Percentiles rank a stretch among this genome's conserved stretches.
Evolutionary conservation across 1,139 yeast genomes (phyloP).

Genomic region (Scheffersomyces insectosa): DNA sequence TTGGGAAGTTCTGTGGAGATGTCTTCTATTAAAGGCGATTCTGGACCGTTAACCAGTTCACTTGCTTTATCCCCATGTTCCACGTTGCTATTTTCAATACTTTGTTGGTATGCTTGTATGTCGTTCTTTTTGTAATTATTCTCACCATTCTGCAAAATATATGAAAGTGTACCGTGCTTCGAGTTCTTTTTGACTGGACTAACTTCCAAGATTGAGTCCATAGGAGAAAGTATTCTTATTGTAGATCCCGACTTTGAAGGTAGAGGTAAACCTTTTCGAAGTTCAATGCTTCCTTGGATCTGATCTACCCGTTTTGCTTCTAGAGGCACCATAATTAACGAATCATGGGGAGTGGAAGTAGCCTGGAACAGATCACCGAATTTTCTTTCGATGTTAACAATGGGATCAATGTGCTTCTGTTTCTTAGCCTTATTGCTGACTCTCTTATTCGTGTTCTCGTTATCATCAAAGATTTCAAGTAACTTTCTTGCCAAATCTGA

Average conservation of each 20-base stretch:
- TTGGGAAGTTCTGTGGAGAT: no score
- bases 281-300: constrained; percentile 5
- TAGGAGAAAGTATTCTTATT: not conserved
- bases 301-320: constrained; percentile 9
- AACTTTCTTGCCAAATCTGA: constrained; percentile 27
- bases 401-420: not conserved
- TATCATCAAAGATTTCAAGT: constrained; percentile 33
- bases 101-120: no score
- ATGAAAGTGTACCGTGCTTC: not conserved
- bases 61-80: no score
- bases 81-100: no score
- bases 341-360: constrained; percentile 15
- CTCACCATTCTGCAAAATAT: not conserved
- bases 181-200: not conserved
- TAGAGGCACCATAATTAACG: constrained; percentile 5
- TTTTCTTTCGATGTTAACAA: not conserved
- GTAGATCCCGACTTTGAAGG: not conserved
- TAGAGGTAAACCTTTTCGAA: not conserved
- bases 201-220: no score
- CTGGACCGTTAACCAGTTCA: no score
- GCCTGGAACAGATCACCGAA: constrained; percentile 10
- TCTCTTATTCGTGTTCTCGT: constrained; percentile 18
- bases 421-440: constrained; percentile 14
- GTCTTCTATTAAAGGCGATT: no score
- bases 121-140: not conserved